phyloP scores from a whole-genome alignment of 805 yeast genomes.

The Sungouiella thailandica region DNA sequence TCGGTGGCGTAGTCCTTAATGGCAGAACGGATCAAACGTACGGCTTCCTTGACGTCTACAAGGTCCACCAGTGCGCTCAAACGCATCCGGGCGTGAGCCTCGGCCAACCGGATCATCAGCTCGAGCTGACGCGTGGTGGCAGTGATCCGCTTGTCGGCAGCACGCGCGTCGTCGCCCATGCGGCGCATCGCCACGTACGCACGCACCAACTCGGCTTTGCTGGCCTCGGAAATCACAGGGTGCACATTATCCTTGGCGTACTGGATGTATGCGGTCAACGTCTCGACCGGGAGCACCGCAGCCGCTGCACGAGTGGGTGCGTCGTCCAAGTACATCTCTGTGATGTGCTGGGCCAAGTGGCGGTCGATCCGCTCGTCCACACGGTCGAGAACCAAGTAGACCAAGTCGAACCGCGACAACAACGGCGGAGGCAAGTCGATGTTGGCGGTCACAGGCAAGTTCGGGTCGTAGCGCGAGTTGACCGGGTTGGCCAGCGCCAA shows the following conservation, averaged over 20 bases:
- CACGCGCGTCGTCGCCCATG: conserved; percentile 84
- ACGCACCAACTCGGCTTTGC: conserved; percentile 79
- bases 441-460: conserved; percentile 88
- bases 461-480: conserved; percentile 92
- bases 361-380: conserved; percentile 85
- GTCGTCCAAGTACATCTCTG: conserved; percentile 89
- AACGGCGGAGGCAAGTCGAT: conserved; percentile 96
- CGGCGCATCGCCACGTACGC: conserved; percentile 92
- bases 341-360: conserved; percentile 82
- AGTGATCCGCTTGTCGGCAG: conserved; percentile 86
- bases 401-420: conserved; percentile 90
- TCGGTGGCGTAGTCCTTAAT: conserved; percentile 98
- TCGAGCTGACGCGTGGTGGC: conserved; percentile 98
- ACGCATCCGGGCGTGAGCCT: conserved; percentile 97
- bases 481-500: conserved; percentile 97
- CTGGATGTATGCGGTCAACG: conserved; percentile 82
- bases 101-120: conserved; percentile 88
- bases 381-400: conserved; percentile 85
- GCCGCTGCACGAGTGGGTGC: conserved; percentile 62
- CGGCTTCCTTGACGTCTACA: conserved; percentile 88
- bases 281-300: conserved; percentile 80
- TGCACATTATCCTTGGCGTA: conserved; percentile 84
- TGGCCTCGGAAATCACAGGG: conserved; percentile 77
- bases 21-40: conserved; percentile 86
- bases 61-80: conserved; percentile 65